A percentile compares a stretch with the other conserved stretches of the same genome.
These are phyloP conservation scores for Leishmania braziliensis DNA, from an alignment of 208 protist genomes.

Conservation along the genomic window DNA sequence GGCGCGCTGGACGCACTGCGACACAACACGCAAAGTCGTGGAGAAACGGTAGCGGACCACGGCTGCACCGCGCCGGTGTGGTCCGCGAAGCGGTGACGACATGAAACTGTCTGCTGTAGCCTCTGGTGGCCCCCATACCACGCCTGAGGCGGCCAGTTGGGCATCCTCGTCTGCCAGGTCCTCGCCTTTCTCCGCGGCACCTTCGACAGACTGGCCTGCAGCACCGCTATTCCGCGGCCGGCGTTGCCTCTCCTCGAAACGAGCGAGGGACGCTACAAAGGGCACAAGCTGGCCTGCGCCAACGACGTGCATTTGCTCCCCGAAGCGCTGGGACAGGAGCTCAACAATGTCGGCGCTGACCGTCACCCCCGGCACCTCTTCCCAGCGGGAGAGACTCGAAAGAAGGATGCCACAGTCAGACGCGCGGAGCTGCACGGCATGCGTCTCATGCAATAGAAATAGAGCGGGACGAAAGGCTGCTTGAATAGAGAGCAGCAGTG, in stretches of 20 bases:
- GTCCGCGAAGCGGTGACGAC: neutral
- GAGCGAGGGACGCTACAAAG: conserved; percentile 36
- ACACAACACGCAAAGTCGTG: conserved; percentile 22
- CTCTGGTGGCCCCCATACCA: neutral
- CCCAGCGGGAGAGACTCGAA: conserved; percentile 56
- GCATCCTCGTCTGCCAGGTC: neutral
- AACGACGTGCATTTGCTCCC: conserved; percentile 48
- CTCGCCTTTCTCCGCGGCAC: neutral
- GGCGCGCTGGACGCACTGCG: conserved; percentile 28
- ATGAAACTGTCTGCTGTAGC: neutral
- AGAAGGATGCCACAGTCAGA: conserved; percentile 67
- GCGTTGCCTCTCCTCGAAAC: conserved; percentile 23
- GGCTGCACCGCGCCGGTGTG: neutral
- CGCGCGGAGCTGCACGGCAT: conserved; percentile 50
- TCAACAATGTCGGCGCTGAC: conserved; percentile 60
- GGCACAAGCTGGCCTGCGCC: conserved; percentile 65
- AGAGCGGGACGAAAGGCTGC: conserved; percentile 53
- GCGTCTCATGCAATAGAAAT: conserved; percentile 50
- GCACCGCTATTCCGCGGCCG: neutral
- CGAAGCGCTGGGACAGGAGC: conserved; percentile 68
- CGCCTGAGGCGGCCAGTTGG: neutral
- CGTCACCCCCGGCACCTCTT: conserved; percentile 37
- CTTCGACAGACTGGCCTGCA: too few species aligned
- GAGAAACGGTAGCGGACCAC: conserved; percentile 11
- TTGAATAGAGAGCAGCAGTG: conserved; percentile 36